Conservation (phyloP, 495 filamentous ascomycete genomes). For the Sporormia fimetaria region DNA sequence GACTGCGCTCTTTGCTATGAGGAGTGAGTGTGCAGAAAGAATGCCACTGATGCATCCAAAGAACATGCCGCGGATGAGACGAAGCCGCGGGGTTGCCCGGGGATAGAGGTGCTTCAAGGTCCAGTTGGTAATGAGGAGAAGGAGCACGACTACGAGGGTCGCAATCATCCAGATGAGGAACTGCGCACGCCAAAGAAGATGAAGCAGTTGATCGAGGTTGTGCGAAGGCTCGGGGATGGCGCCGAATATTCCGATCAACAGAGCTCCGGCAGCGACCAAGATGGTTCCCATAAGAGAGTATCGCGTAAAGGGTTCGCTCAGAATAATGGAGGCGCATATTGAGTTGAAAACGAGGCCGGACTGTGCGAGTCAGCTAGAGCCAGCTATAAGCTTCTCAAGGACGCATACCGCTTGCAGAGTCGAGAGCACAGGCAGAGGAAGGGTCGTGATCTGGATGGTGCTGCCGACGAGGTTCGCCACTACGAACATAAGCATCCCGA, state of each 20-base stretch:
- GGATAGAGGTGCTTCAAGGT: slow-evolving; percentile 44
- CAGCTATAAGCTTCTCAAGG: neutral
- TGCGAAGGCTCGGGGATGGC: slow-evolving; percentile 94
- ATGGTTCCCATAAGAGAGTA: slow-evolving; percentile 82
- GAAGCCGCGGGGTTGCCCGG: slow-evolving; percentile 49
- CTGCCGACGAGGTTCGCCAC: slow-evolving; percentile 87
- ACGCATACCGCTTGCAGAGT: slow-evolving; percentile 72
- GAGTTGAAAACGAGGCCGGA: slow-evolving; percentile 97
- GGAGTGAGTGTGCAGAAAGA: slow-evolving; percentile 80
- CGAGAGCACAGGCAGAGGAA: slow-evolving; percentile 88
- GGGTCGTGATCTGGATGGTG: slow-evolving; percentile 92
- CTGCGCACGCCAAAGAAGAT: slow-evolving; percentile 55
- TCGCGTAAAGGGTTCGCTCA: slow-evolving; percentile 86
- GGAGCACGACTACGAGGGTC: slow-evolving; percentile 58
- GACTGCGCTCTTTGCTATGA: slow-evolving; percentile 93
- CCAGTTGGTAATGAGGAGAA: slow-evolving; percentile 52
- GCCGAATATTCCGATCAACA: slow-evolving; percentile 86
- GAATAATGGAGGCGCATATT: slow-evolving; percentile 85
- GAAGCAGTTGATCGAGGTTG: slow-evolving; percentile 67
- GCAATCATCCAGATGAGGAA: slow-evolving; percentile 90
- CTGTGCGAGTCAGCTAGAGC: slow-evolving; percentile 25
- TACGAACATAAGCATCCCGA: slow-evolving; percentile 96
- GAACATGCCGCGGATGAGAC: slow-evolving; percentile 75
- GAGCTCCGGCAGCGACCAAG: slow-evolving; percentile 74
- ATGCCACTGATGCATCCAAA: slow-evolving; percentile 79